Evolutionary conservation across 257 asterid species (phyloP), one percentile per base, ranked within the genome.

Genomic region (Solanum boliviense): DNA sequence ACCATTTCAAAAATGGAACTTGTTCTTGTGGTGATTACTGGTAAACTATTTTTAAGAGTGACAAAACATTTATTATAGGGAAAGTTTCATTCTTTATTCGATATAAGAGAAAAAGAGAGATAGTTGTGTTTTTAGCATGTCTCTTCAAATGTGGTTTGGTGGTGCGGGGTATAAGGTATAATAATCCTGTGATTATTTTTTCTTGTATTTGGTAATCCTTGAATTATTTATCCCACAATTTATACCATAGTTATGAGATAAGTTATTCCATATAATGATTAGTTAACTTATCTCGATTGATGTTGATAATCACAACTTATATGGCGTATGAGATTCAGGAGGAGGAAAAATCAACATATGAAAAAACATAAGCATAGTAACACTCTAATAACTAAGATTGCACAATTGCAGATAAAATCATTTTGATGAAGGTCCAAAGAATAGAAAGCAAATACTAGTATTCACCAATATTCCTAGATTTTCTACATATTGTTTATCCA

Each of bases 11-110:
- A 83, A 91, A 92, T 85, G 98, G 98, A 34, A 87, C 35, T 78
- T 95, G 98, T 90, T 94, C 98, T 44, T 95, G 98, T 88, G 93
- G 92, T 27, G 98, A 92, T 91, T 94, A 94, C 88, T 94, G 98
- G 98, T 95, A 88, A 89, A 46, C 76, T 46, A 70, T 67, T 75
- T 74, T n/a, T 6, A 39, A 39, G 35, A 29, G 65, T 4, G 38
- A 25, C 3, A 7, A 25, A 2, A 25, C 60, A 38, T 6, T 41
- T 79, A 13, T 13, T 25, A 15, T 25, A 15, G 25, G 9, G 29
- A 7, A 78, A 25, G 25, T 41, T 44, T 21, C 38, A 44, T 44
- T 79, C 67, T 79, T 27, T 79, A 13, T 76, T 76, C 58, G 60
- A 76, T 76, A 6, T 9, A 60, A 21, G 27, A 58, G 58, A 7